Evolutionary conservation across 306 rosid species (phyloP).

Genomic region (Glycine tomentella): DNA sequence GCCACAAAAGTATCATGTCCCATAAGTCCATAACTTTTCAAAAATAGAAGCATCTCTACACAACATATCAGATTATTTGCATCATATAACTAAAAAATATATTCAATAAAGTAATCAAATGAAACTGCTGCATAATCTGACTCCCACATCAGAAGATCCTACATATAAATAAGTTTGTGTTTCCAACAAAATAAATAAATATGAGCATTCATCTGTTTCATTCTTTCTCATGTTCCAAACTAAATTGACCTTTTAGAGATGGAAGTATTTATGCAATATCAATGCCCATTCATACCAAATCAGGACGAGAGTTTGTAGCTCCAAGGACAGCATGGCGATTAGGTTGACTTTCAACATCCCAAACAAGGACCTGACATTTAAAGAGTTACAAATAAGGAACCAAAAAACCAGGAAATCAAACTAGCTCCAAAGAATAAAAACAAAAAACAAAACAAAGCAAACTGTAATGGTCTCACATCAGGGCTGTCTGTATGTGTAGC

Average conservation of each 20-base stretch:
- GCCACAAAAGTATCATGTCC: not conserved
- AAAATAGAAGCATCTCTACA: not conserved
- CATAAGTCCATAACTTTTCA: not conserved
- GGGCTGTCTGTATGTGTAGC: slow-evolving; percentile 99
- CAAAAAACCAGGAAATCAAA: slow-evolving; percentile 31
- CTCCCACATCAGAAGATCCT: slow-evolving; percentile 8
- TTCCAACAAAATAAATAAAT: not conserved
- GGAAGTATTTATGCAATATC: not conserved
- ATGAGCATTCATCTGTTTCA: not conserved
- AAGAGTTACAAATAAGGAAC: slow-evolving; percentile 33
- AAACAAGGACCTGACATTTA: slow-evolving; percentile 80
- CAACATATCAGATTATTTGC: not conserved
- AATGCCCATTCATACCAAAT: slow-evolving; percentile 67
- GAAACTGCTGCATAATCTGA: slow-evolving; percentile 17
- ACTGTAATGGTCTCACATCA: slow-evolving; percentile 67
- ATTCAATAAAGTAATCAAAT: slow-evolving; percentile 6
- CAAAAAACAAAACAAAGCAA: slow-evolving; percentile 17
- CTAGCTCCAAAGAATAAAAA: not conserved
- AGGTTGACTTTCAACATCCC: slow-evolving; percentile 98
- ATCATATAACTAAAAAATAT: not conserved
- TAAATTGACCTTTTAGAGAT: too few relatives aligned
- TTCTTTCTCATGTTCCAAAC: not conserved
- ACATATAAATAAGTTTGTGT: not conserved
- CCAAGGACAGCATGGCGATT: slow-evolving; percentile 98
- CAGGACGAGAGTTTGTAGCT: slow-evolving; percentile 94